These are phyloP conservation scores for Corrigiola litoralis DNA, from an alignment of 179 eudicot species.

Conservation along the genomic window DNA sequence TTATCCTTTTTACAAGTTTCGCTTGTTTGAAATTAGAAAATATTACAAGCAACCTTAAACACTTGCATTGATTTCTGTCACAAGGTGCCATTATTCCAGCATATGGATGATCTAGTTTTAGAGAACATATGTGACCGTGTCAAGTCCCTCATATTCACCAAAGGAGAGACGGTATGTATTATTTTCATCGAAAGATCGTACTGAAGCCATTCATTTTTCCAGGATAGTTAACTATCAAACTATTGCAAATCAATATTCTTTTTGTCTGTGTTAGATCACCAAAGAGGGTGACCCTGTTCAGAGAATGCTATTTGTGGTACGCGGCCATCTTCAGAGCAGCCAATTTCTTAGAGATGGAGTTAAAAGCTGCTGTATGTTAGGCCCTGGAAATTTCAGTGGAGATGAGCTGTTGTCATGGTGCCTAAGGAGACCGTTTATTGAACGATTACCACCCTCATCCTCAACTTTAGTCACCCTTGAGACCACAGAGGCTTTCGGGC, in stretches of 20 bases:
- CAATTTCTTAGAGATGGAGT: conserved; percentile 85
- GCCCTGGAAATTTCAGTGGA: conserved; percentile 97
- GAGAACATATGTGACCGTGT: conserved; percentile 97
- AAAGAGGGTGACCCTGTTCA: conserved; percentile 95
- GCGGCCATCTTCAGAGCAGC: conserved; percentile 94
- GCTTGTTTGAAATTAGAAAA: too few species aligned
- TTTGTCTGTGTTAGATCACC: conserved; percentile 49
- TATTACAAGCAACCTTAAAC: too few species aligned
- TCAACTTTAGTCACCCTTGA: conserved; percentile 76
- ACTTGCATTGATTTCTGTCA: too few species aligned
- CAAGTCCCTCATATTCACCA: conserved; percentile 87
- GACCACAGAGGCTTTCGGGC: conserved; percentile 93
- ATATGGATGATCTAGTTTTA: conserved; percentile 87
- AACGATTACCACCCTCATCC: conserved; percentile 88
- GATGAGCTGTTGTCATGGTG: conserved; percentile 98
- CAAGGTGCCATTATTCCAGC: conserved; percentile 88
- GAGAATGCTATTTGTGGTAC: conserved; percentile 81
- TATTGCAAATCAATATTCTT: too few species aligned
- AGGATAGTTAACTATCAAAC: too few species aligned
- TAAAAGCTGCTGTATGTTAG: conserved; percentile 88
- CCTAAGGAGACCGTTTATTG: conserved; percentile 72
- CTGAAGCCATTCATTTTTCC: background rate
- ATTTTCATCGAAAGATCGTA: background rate
- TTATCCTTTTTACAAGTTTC: background rate
- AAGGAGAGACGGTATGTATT: conserved; percentile 78